Evolutionary conservation across 768 basidiomycete genomes (phyloP).

Genomic region (Trametes elegans): DNA sequence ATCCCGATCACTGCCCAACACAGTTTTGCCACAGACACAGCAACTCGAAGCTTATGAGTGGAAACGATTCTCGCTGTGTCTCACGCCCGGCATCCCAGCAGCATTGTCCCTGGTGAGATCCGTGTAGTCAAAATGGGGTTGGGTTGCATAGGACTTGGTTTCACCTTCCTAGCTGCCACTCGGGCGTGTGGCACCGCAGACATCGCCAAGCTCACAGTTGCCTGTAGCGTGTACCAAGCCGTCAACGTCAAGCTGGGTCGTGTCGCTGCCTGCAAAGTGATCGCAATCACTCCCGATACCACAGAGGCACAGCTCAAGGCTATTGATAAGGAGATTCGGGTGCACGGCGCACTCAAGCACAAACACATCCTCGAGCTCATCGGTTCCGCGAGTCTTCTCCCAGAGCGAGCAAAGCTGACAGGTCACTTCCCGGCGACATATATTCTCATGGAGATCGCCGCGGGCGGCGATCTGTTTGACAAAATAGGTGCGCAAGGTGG

Average conservation of each 20-base stretch:
- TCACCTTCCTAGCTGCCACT: too few relatives aligned
- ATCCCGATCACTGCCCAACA: too few relatives aligned
- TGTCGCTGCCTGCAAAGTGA: constrained; percentile 87
- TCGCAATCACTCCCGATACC: constrained; percentile 60
- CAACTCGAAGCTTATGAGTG: too few relatives aligned
- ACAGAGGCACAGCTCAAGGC: constrained; percentile 71
- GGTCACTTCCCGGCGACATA: constrained; percentile 80
- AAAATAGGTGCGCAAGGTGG: constrained; percentile 73
- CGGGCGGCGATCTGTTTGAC: constrained; percentile 95
- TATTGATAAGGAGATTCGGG: constrained; percentile 88
- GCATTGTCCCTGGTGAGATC: too few relatives aligned
- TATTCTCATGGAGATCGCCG: constrained; percentile 89
- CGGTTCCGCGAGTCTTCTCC: constrained; percentile 53
- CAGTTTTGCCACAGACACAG: too few relatives aligned
- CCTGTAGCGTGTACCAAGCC: constrained; percentile 83
- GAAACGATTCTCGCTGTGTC: too few relatives aligned
- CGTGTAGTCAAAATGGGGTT: too few relatives aligned
- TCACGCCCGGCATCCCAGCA: too few relatives aligned
- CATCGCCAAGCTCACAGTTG: not conserved
- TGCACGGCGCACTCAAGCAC: constrained; percentile 81
- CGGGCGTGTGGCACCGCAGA: not conserved
- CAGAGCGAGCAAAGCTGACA: constrained; percentile 28
- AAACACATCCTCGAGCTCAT: constrained; percentile 80
- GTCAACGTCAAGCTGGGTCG: constrained; percentile 62
- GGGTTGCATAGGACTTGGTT: too few relatives aligned